phyloP scores from a whole-genome alignment of 805 yeast genomes.

The Wickerhamomyces xylosicus region DNA sequence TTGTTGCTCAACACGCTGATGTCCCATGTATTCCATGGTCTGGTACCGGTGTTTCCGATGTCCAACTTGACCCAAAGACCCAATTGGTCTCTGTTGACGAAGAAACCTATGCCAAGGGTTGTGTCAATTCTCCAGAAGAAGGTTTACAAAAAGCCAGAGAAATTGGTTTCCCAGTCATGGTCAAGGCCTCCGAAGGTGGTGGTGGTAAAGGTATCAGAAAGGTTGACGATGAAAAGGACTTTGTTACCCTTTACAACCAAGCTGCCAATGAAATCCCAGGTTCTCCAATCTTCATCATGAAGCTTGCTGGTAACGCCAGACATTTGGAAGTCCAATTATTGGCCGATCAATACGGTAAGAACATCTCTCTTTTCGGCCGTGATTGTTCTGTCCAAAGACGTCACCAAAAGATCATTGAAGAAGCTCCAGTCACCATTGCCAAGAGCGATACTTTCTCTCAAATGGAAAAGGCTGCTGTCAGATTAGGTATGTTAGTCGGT shows the following conservation, averaged over 20 bases:
- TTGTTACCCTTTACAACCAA: conserved; percentile 70
- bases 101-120: conserved; percentile 76
- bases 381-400: conserved; percentile 99
- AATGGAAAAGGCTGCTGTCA: conserved; percentile 97
- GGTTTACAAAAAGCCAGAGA: conserved; percentile 76
- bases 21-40: conserved; percentile 99
- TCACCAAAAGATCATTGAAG: conserved; percentile 98
- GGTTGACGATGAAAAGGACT: conserved; percentile 78
- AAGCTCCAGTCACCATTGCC: conserved; percentile 97
- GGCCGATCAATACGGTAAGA: conserved; percentile 98
- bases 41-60: conserved; percentile 92
- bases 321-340: conserved; percentile 96
- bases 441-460: conserved; percentile 70
- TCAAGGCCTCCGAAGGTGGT: conserved; percentile 99
- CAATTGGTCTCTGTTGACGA: conserved; percentile 86
- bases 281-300: conserved; percentile 96
- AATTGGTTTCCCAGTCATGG: conserved; percentile 98
- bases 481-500: conserved; percentile 94
- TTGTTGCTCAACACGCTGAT: conserved; percentile 96
- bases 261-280: conserved; percentile 98
- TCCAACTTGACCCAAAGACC: conserved; percentile 52
- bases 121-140: conserved; percentile 77
- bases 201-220: conserved; percentile 99
- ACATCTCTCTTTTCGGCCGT: conserved; percentile 94
- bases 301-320: conserved; percentile 94